Base-by-base conservation (phyloP, 148 eudicot species). In the Simmondsia chinensis region DNA sequence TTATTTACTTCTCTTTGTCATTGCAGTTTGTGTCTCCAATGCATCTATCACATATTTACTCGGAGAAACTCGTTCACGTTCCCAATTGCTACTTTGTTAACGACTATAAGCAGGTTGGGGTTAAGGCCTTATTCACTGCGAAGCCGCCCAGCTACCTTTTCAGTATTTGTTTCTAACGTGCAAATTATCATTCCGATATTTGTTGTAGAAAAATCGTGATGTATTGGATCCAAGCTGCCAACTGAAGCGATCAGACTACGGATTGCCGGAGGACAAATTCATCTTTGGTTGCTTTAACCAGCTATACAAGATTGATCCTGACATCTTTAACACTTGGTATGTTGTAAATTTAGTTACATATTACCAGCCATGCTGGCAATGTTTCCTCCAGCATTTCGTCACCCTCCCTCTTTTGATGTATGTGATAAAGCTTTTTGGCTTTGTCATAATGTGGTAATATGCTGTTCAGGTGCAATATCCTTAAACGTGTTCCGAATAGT, bases 211-310 rank as follows among this genome's bases (percentile, higher is more conserved):
- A 85, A 91, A 85, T 43, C 74, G 65, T 7, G 99, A 91, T 64
- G 95, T 91, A 21, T 61, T 91, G 62, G 86, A 85, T 61, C 69
- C 79, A 28, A 70, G 39, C 39, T 62, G 64, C 59, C 75, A 49
- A 43, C 88, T 70, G 12, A 91, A 75, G 76, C 78, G 99, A 19
- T 85, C 99, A 24, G 89, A 86, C 50, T 91, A 85, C 59, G 95
- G 99, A 20, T 59, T 91, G 40, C 94, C 99, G 13, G 95, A 82
- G 62, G 80, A 79, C 69, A 91, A 91, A 58, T 91, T 91, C 46
- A 76, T 91, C 54, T 91, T 85, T 69, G 95, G 85, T 22, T 91
- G 95, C 59, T 91, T 91, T 57, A 91, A 91, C 60, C 99, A 91
- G 71, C 76, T 91, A 41, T 85, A 91, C 70, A 91, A 91, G 71